Base-by-base conservation (phyloP, 768 basidiomycete species). In the Mycena latifolia region DNA sequence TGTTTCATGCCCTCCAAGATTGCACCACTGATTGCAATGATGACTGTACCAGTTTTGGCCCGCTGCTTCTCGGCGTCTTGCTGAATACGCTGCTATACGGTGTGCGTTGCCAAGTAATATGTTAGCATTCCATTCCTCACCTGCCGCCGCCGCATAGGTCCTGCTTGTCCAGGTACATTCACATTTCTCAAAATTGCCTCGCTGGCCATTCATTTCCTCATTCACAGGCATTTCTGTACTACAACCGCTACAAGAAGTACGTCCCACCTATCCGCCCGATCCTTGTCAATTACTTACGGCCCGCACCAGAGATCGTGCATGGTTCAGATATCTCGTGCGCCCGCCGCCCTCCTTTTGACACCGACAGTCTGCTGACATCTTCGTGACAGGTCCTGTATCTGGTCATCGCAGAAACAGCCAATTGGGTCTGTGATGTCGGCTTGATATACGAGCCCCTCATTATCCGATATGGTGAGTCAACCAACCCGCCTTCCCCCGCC, bases 391-490 rank as follows among this genome's bases (percentile, higher is more conserved):
- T 69, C 3, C 22, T 57, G 9, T 71, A 71, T 24, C 61, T 71
- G 22, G 55, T 69, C 27, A 22, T 69, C 14, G 25, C 50, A 5
- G 70, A 71, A 33, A 69, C 68, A 5, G 64, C 45, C 10, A 67
- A 71, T 46, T 61, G 64, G 37, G 46, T 63, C 1, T 71, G 54
- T 46, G 68, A 66, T 39, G 37, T 70, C 3, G 70, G 58, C 18
- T 10, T 71, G 24, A 61, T 71, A 6, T 71, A 71, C 55, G 63
- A 71, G 29, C 70, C 70, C 6, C 29, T 71, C 25, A 63, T 71
- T 22, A 18, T 66, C 9, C 63, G 59, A 20, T 69, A 46, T 20
- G 70, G 70, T 71, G 47, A 43, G 43, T 51, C 24, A 18, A 1
- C 14, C 8, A 9, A 7, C 27, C n/a, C n/a, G n/a, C n/a, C n/a